phyloP scores from a whole-genome alignment of 176 grass and related monocot species.

The Typha latifolia region DNA sequence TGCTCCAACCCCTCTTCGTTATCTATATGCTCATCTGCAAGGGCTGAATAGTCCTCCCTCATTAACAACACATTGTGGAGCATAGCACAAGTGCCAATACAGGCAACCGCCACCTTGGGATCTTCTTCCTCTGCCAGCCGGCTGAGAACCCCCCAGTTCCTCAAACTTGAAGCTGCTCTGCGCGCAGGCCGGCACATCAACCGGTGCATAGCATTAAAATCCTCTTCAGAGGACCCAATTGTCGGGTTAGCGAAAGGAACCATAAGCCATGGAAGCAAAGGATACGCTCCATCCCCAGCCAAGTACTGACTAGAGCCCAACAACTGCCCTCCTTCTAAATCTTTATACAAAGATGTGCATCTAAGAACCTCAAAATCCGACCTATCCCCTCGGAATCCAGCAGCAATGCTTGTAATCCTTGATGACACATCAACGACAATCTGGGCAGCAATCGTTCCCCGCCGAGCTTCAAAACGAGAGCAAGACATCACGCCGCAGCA shows the following conservation, averaged over 20 bases:
- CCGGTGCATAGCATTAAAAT: constrained; percentile 43
- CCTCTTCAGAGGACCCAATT: constrained; percentile 19
- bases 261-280: constrained; percentile 68
- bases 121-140: constrained; percentile 49
- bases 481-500: constrained; percentile 65
- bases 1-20: constrained; percentile 1
- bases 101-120: constrained; percentile 36
- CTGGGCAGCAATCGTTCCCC: constrained; percentile 33
- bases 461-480: constrained; percentile 33
- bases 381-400: constrained; percentile 55
- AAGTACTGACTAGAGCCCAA: constrained; percentile 45
- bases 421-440: constrained; percentile 50
- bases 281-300: constrained; percentile 38
- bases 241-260: constrained; percentile 27
- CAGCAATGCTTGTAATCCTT: constrained; percentile 44
- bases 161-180: constrained; percentile 43
- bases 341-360: constrained; percentile 43
- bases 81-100: constrained; percentile 68
- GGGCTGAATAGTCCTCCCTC: constrained; percentile 60
- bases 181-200: constrained; percentile 39
- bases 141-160: constrained; percentile 51
- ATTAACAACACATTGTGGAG: constrained; percentile 72
- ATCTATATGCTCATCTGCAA: constrained; percentile 28
- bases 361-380: constrained; percentile 45
- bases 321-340: constrained; percentile 40